Evolutionary conservation across 495 filamentous ascomycete species (phyloP).

Genomic region (Haplographium delicatum): DNA sequence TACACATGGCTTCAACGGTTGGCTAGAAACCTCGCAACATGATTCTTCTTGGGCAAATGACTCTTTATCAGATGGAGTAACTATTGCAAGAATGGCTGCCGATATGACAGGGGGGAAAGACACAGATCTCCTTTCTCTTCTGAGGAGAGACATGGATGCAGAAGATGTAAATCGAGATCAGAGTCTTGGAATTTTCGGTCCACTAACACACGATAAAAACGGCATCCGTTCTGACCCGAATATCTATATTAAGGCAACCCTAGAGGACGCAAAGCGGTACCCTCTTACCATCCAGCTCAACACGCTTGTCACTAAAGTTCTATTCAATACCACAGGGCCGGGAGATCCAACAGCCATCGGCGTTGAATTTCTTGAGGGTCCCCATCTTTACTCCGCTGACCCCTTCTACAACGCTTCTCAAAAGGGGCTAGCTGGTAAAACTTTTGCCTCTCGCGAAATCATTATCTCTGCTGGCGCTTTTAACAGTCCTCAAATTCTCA

Average conservation of each 20-base stretch:
- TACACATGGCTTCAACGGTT: not conserved
- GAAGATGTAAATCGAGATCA: not conserved
- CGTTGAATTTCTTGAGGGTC: conserved; percentile 57
- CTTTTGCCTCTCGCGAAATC: conserved; percentile 51
- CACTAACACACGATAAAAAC: conserved; percentile 30
- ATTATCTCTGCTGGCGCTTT: conserved; percentile 58
- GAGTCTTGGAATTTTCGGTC: not conserved
- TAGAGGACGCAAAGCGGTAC: conserved; percentile 48
- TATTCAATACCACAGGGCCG: conserved; percentile 40
- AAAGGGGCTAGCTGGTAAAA: conserved; percentile 39
- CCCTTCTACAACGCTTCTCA: conserved; percentile 30
- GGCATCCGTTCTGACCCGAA: conserved; percentile 45
- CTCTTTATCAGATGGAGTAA: not conserved
- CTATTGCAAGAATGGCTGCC: not conserved
- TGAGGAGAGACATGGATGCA: not conserved
- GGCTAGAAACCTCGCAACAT: not conserved
- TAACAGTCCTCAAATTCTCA: conserved; percentile 59
- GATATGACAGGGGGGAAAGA: not conserved
- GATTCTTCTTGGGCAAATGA: not conserved
- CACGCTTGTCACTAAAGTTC: conserved; percentile 55
- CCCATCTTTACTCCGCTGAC: conserved; percentile 55
- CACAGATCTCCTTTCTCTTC: not conserved
- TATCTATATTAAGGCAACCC: conserved; percentile 48
- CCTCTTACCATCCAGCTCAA: conserved; percentile 52
- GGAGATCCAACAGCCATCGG: conserved; percentile 48